Base-by-base conservation (phyloP, 495 filamentous ascomycete genomes). In the Aspergillus funiculosus region DNA sequence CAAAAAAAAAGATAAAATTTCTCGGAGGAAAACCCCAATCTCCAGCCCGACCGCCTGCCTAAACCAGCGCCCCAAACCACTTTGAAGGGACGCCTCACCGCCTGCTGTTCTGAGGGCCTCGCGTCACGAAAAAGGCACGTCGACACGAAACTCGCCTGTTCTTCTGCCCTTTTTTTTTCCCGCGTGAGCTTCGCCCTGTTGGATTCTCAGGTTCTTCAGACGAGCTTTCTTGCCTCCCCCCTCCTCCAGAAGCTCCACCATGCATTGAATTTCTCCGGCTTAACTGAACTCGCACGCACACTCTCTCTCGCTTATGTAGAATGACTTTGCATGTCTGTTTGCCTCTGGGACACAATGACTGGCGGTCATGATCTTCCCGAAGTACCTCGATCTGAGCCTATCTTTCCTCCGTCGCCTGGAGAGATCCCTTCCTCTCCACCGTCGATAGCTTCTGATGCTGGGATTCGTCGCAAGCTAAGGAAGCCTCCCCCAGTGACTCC, bases 401-500 rank as follows among this genome's bases (percentile, higher is more conserved):
- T 67, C 35, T 58, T 65, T 25, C 59, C 57, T 56, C 48, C 52
- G 9, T 60, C 62, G 18, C 52, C 58, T 14, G 61, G 60, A 40
- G 68, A 73, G 37, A 50, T 64, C 39, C 70, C 70, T 42, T 72
- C 69, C 24, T 71, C 70, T 55, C 70, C 70, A 27, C 70, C 70
- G 29, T 73, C 70, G 17, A 67, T 71, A 48, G 61, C 62, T 24
- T 73, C 69, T 24, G 67, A 73, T 59, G 59, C 57, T 47, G 67
- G 56, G 13, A 39, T 58, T 45, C 61, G 63, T 39, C 65, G 60
- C 47, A 71, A 68, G 60, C 67, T 58, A 30, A 68, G 62, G 52
- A 75, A 74, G 39, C 67, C 67, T 43, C 73, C 75, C 26, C 68
- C 75, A n/a, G 69, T 89, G 38, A 89, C 85, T 20, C 85, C 85